Evolutionary conservation across 768 basidiomycete genomes (phyloP), one percentile per base, ranked within the genome.

Genomic region (Suillus sp.): DNA sequence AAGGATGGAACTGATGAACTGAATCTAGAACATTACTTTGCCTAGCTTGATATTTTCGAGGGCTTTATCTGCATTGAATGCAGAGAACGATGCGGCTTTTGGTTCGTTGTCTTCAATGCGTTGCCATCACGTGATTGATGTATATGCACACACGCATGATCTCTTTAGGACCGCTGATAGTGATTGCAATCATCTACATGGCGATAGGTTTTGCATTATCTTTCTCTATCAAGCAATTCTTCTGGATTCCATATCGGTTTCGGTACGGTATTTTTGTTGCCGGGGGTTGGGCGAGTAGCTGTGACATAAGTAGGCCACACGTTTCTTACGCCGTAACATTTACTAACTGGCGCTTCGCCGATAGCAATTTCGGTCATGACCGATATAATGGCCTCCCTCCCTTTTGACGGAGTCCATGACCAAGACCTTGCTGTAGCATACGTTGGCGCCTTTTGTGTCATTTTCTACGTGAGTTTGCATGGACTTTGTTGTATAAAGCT

Each of bases 211-310:
- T 84, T 14, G 48, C 74, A 18, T 75, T 85, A 40, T 84, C 83
- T 0, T 84, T 79, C 76, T 40, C 81, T 18, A 73, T 84, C 59
- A 80, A 81, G 54, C 80, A 81, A 63, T 70, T 88, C 61, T 88
- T 87, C 67, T 89, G 87, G 83, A 87, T 90, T 0, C 88, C 89
- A 1, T 86, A 88, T 70, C 80, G 86, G 30, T 90, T 90, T 67
- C 77, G 88, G 58, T 84, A 84, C 68, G 89, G 89, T 0, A 77
- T 90, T 35, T 66, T 90, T 1, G 82, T 84, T 4, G 86, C 89
- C 0, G 88, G 87, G 35, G 82, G 80, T 4, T 89, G 83, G 82
- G 81, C 79, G 16, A 90, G 88, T 66, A 82, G 80, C 43, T 86
- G 84, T 18, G 88, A 88, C 67, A 81, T 89, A n/a, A 85, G 86